phyloP scores from a whole-genome alignment of 2,329 filamentous ascomycete genomes.

The Arthrocladium fulminans region DNA sequence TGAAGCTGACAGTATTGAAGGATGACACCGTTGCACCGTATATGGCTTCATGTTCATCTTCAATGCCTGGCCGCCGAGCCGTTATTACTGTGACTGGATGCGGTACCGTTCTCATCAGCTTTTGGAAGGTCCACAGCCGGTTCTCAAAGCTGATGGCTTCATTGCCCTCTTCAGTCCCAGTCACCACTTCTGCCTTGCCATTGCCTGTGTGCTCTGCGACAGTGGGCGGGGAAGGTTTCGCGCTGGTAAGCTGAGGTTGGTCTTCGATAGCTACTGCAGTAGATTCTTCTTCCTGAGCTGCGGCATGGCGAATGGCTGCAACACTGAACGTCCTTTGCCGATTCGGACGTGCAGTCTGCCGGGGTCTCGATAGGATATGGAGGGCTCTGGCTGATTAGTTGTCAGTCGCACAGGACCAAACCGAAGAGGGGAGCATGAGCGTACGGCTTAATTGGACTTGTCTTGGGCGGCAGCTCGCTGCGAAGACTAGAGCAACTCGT shows the following conservation, averaged over 20 bases:
- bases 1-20: slow-evolving; percentile 5
- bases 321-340: neutral
- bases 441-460: slow-evolving; percentile 2
- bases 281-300: neutral
- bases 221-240: too few species aligned
- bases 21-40: slow-evolving; percentile 5
- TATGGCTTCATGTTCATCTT: neutral
- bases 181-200: neutral
- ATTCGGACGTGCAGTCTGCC: neutral
- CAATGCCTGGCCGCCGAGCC: neutral
- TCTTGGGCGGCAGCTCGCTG: neutral
- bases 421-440: neutral
- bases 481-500: slow-evolving; percentile 4
- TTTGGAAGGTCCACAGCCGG: neutral
- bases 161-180: neutral
- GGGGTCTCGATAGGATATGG: neutral
- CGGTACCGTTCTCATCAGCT: slow-evolving; percentile 5
- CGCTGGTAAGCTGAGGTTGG: too few species aligned
- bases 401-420: neutral
- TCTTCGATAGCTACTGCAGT: too few species aligned
- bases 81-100: slow-evolving; percentile 6
- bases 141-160: neutral
- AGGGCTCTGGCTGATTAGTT: neutral
- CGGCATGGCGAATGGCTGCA: neutral
- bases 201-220: too few species aligned